Conservation (phyloP, 179 eudicot species). For the Amaranthus tricolor region DNA sequence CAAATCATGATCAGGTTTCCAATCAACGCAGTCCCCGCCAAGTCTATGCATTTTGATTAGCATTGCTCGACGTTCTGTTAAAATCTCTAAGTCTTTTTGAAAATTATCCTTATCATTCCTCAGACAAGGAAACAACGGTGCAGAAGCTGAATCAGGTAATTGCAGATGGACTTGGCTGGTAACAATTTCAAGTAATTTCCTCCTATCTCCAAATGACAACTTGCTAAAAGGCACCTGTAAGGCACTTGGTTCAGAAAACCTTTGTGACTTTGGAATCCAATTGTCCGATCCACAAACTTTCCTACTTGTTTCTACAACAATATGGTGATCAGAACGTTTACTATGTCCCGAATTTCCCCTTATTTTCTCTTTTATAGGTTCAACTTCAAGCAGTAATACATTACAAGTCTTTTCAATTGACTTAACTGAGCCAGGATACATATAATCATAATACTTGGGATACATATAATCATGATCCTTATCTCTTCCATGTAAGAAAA, state of each 20-base stretch:
- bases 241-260: slow-evolving; percentile 38
- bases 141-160: slow-evolving; percentile 38
- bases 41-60: slow-evolving; percentile 49
- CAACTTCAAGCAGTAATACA: slow-evolving; percentile 74
- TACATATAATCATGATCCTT: slow-evolving; percentile 50
- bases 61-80: slow-evolving; percentile 49
- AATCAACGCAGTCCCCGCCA: slow-evolving; percentile 35
- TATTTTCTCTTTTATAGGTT: slow-evolving; percentile 44
- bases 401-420: slow-evolving; percentile 63
- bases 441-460: slow-evolving; percentile 49
- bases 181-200: slow-evolving; percentile 65
- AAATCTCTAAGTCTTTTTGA: slow-evolving; percentile 27
- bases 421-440: slow-evolving; percentile 70
- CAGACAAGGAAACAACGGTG: slow-evolving; percentile 50
- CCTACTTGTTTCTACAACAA: slow-evolving; percentile 40
- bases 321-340: slow-evolving; percentile 32
- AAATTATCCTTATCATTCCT: slow-evolving; percentile 39
- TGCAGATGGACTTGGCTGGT: slow-evolving; percentile 51
- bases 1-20: slow-evolving; percentile 31
- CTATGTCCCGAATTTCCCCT: slow-evolving; percentile 36
- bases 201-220: slow-evolving; percentile 69
- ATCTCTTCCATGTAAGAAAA: slow-evolving; percentile 68
- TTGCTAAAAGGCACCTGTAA: slow-evolving; percentile 53
- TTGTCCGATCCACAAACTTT: slow-evolving; percentile 40
- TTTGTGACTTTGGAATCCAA: slow-evolving; percentile 52